phyloP scores from a whole-genome alignment of 371 early-diverging fungal genomes.

The Capillidium heterosporum region DNA sequence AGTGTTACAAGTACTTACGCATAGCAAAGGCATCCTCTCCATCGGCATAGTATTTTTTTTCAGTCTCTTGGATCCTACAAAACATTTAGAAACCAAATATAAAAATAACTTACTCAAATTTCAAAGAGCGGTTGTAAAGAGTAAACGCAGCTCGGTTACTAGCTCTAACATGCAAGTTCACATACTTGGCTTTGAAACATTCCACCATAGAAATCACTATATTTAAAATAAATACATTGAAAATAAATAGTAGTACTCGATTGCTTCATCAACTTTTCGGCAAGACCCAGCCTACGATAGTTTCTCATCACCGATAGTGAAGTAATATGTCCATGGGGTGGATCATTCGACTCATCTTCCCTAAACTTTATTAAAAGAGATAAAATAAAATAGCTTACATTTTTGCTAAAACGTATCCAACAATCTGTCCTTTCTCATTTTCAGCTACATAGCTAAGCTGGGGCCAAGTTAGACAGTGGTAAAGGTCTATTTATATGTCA shows the following conservation, averaged over 20 bases:
- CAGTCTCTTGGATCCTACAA: slow-evolving; percentile 50
- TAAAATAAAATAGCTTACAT: slow-evolving; percentile 35
- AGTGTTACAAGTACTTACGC: slow-evolving; percentile 21
- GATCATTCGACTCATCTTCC: slow-evolving; percentile 62
- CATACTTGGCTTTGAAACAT: slow-evolving; percentile 65
- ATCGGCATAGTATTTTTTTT: slow-evolving; percentile 93
- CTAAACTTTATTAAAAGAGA: slow-evolving; percentile 16
- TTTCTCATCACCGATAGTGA: slow-evolving; percentile 87
- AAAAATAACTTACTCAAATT: slow-evolving; percentile 28
- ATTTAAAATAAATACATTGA: not conserved
- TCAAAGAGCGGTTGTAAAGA: slow-evolving; percentile 76
- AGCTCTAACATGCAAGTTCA: slow-evolving; percentile 86
- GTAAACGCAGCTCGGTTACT: slow-evolving; percentile 84
- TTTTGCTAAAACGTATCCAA: slow-evolving; percentile 93
- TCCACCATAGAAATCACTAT: slow-evolving; percentile 72
- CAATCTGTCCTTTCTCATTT: slow-evolving; percentile 71
- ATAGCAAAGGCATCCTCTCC: slow-evolving; percentile 85
- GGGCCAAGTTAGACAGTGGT: slow-evolving; percentile 90
- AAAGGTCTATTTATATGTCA: slow-evolving; percentile 32
- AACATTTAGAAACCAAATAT: not conserved
- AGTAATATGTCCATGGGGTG: slow-evolving; percentile 90
- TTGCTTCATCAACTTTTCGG: slow-evolving; percentile 87
- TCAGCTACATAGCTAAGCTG: slow-evolving; percentile 92
- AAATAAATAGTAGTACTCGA: slow-evolving; percentile 28
- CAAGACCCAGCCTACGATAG: slow-evolving; percentile 86